A percentile compares a stretch with the other conserved stretches of the same genome.
Conservation (phyloP, 2,329 filamentous ascomycete genomes). For the Purpureocillium takamizusanense region DNA sequence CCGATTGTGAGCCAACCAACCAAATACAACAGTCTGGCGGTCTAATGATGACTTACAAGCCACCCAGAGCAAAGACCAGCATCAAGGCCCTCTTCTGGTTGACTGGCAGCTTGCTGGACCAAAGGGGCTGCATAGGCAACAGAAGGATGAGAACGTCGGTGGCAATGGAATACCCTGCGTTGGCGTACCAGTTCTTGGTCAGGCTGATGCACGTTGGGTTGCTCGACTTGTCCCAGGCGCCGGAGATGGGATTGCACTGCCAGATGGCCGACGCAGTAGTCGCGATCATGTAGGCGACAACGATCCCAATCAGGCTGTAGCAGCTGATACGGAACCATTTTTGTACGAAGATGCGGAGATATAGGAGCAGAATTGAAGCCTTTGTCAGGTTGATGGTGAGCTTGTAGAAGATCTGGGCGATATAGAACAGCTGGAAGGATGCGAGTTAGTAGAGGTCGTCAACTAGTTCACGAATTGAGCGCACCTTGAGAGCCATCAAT, state of each 20-base stretch:
- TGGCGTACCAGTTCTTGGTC: constrained; percentile 38
- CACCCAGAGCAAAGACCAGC: constrained; percentile 31
- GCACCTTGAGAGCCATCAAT: constrained; percentile 26
- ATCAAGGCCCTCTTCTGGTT: constrained; percentile 31
- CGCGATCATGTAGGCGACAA: constrained; percentile 35
- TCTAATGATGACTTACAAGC: constrained; percentile 24
- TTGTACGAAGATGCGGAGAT: constrained; percentile 43
- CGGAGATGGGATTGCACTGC: constrained; percentile 38
- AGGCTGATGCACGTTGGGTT: constrained; percentile 35
- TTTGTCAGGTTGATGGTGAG: constrained; percentile 44
- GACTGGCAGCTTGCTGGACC: constrained; percentile 31
- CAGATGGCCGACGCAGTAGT: constrained; percentile 35
- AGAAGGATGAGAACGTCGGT: constrained; percentile 36
- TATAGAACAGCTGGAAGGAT: constrained; percentile 34
- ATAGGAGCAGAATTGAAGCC: constrained; percentile 41
- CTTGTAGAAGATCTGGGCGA: constrained; percentile 45
- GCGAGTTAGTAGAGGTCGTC: background rate
- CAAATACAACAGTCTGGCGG: too few relatives aligned
- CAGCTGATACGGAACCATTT: constrained; percentile 34
- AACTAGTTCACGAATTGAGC: too few relatives aligned
- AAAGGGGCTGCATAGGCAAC: constrained; percentile 37
- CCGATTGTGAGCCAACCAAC: background rate
- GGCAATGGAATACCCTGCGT: constrained; percentile 36
- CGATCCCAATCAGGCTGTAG: constrained; percentile 28
- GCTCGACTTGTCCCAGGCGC: constrained; percentile 34